Base-by-base conservation (phyloP, 495 filamentous ascomycete genomes). In the Neurospora tetrasperma region DNA sequence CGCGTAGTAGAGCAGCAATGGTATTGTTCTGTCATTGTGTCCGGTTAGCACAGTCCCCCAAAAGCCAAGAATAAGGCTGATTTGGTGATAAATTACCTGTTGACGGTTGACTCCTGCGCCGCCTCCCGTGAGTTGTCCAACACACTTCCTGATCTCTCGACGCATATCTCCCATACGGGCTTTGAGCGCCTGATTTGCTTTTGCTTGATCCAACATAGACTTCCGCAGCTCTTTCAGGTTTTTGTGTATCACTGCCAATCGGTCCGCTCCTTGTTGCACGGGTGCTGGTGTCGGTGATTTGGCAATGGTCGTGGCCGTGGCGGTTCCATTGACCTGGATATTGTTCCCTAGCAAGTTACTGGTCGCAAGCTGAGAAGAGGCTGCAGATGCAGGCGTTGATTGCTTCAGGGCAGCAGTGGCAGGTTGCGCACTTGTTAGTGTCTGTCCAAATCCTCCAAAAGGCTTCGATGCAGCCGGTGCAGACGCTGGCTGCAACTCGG, bases 151-250 rank as follows among this genome's bases (percentile, higher is more conserved):
- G 69, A 97, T 88, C 4, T 88, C 84, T 48, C 94, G 87, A 14
- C 94, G 85, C 86, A 93, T 89, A 68, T 93, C 90, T 41, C 93
- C 93, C 82, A 93, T 87, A 3, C 85, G 82, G 41, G 83, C 78
- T 75, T 94, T 95, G 38, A 94, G 81, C 0, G 74, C 70, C 14
- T 74, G 74, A 59, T 81, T 81, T 0, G 76, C 72, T 5, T 85
- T 84, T 41, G 89, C 83, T 74, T 87, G 81, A 73, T 88, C 81
- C 1, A 76, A 78, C 70, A 92, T 81, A 20, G 84, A 85, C 42
- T 85, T 85, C 14, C 94, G 87, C 71, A 97, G 80, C 12, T 85
- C 80, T 79, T 98, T 98, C 31, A 97, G 83, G 20, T 86, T 86
- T 72, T 88, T 79, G 78, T 96, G 93, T 3, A 98, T 85, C 48